Base-by-base conservation (phyloP, 331 rosid species). In the Malus hybrid region DNA sequence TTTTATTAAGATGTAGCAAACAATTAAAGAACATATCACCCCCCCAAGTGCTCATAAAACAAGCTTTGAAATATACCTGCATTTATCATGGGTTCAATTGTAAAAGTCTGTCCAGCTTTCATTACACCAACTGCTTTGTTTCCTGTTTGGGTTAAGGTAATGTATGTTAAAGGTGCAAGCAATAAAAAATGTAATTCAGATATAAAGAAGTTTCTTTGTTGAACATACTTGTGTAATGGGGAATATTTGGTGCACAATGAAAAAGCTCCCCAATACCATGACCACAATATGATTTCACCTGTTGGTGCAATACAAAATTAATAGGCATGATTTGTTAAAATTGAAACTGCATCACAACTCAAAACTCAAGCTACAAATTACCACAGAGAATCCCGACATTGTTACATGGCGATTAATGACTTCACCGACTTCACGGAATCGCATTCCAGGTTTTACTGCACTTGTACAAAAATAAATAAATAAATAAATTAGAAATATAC, bases 191-290 rank as follows among this genome's bases (percentile, higher is more conserved):
- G 73, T 6, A 8, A 75, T 28, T 24, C 34, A 6, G 7, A 69
- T 19, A 62, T 6, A 34, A 36, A 60, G 1, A 69, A 55, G 62
- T 72, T 39, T 72, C 24, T 72, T 73, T 73, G 60, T 71, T 52
- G 56, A 77, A 78, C 96, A 84, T 94, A 94, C 99, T 89, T 79
- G 81, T 86, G 65, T 94, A 94, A 77, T 94, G 99, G 64, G 89
- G 99, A 86, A 94, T 94, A 74, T 90, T 83, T 71, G 99, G 99
- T 20, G 97, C 99, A 81, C 97, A 94, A 72, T 92, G 99, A 82
- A 89, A 94, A 80, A 92, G 99, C 85, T 94, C 99, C 74, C 99
- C 99, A 76, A 94, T 92, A 71, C 99, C 99, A 85, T 94, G 99
- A 67, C 99, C 99, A 67, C 90, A 94, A 76, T 39, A 48, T 15